These are phyloP conservation scores for Peterozyma xylosa DNA, from an alignment of 805 yeast species.

Conservation along the genomic window DNA sequence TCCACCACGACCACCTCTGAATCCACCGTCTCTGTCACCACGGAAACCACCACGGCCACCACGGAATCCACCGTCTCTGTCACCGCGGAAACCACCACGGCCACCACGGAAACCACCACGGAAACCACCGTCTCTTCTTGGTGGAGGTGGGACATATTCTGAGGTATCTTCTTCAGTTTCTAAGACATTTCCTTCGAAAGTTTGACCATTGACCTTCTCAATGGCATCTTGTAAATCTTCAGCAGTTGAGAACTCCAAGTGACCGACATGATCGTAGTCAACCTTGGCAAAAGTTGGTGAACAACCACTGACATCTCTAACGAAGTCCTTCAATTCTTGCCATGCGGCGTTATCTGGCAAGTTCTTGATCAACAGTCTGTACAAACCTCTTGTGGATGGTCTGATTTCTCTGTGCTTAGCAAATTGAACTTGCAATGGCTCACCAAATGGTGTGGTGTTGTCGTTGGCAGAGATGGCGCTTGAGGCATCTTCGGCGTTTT, in stretches of 20 bases:
- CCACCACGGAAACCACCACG: slow-evolving; percentile 33
- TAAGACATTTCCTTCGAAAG: slow-evolving; percentile 62
- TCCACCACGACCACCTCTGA: slow-evolving; percentile 22
- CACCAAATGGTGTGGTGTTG: slow-evolving; percentile 41
- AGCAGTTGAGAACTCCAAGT: slow-evolving; percentile 51
- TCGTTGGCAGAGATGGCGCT: slow-evolving; percentile 40
- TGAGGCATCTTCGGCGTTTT: slow-evolving; percentile 46
- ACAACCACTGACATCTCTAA: slow-evolving; percentile 62
- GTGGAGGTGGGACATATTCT: slow-evolving; percentile 46
- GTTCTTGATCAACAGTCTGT: slow-evolving; percentile 60
- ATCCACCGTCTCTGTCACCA: slow-evolving; percentile 28
- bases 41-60: slow-evolving; percentile 35
- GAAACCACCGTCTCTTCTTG: slow-evolving; percentile 34
- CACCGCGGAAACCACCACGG: slow-evolving; percentile 42
- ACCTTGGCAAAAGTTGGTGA: slow-evolving; percentile 58
- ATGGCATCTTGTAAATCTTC: slow-evolving; percentile 75
- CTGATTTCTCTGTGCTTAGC: slow-evolving; percentile 35
- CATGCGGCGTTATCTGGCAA: slow-evolving; percentile 74
- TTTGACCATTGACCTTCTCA: slow-evolving; percentile 61
- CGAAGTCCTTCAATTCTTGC: slow-evolving; percentile 89
- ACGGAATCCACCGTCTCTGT: slow-evolving; percentile 30
- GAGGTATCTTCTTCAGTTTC: slow-evolving; percentile 74
- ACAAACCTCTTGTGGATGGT: slow-evolving; percentile 63
- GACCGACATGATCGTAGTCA: slow-evolving; percentile 40
- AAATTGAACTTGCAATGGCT: slow-evolving; percentile 41